Conservation (phyloP, 2,329 filamentous ascomycete genomes). For the Trichoderma sp. region DNA sequence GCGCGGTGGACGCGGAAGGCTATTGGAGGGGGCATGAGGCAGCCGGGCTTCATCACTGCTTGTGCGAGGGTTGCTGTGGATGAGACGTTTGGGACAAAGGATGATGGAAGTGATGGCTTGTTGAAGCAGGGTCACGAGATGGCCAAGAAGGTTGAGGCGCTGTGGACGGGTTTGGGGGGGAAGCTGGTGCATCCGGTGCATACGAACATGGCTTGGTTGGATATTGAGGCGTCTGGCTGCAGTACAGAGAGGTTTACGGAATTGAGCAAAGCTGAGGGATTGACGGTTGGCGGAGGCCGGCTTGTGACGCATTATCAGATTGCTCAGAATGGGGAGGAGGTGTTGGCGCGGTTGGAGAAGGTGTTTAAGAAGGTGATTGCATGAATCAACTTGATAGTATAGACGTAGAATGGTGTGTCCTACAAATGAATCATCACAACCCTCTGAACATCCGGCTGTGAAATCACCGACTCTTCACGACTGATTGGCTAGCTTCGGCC, state of each 20-base stretch:
- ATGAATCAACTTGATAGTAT: slow-evolving; percentile 22
- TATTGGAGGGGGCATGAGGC: slow-evolving; percentile 74
- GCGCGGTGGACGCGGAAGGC: slow-evolving; percentile 63
- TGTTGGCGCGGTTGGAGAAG: slow-evolving; percentile 59
- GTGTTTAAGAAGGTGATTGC: slow-evolving; percentile 53
- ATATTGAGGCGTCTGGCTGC: slow-evolving; percentile 65
- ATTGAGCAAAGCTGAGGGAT: slow-evolving; percentile 48
- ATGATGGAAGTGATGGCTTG: slow-evolving; percentile 55
- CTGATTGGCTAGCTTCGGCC: background rate
- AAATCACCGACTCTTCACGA: background rate
- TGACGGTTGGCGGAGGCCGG: slow-evolving; percentile 47
- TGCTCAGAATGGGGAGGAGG: slow-evolving; percentile 61
- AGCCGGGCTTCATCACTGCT: slow-evolving; percentile 73
- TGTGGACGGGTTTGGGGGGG: slow-evolving; percentile 74
- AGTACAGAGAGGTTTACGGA: slow-evolving; percentile 44
- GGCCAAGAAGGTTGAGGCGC: slow-evolving; percentile 66
- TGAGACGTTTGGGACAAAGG: slow-evolving; percentile 47
- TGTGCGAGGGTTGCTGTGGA: slow-evolving; percentile 70
- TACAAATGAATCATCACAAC: background rate
- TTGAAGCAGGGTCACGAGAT: slow-evolving; percentile 63
- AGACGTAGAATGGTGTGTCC: background rate
- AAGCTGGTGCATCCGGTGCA: slow-evolving; percentile 70
- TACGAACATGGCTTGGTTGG: slow-evolving; percentile 92
- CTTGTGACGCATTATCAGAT: slow-evolving; percentile 64
- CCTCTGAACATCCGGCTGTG: background rate